Evolutionary conservation across 2,329 filamentous ascomycete species (phyloP).

Genomic region (Sphaerulina musiva): DNA sequence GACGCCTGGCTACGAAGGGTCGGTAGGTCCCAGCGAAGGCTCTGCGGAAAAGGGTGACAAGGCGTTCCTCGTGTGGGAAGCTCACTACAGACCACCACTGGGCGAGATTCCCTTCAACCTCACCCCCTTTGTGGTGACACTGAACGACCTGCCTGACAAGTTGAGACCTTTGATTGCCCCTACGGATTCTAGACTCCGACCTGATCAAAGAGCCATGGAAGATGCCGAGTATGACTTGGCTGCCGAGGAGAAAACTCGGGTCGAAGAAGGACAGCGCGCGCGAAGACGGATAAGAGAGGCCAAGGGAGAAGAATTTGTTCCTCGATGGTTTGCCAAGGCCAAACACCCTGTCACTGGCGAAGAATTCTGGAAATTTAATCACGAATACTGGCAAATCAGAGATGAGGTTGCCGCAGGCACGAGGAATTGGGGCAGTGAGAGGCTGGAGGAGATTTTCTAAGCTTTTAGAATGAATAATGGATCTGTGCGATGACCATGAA

Average conservation of each 20-base stretch:
- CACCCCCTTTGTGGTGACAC: slow-evolving; percentile 88
- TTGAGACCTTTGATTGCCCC: slow-evolving; percentile 72
- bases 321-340: slow-evolving; percentile 75
- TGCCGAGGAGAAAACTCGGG: slow-evolving; percentile 84
- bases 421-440: slow-evolving; percentile 54
- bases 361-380: slow-evolving; percentile 82
- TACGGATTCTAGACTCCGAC: slow-evolving; percentile 85
- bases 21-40: slow-evolving; percentile 49
- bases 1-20: slow-evolving; percentile 81
- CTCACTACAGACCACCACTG: slow-evolving; percentile 67
- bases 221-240: slow-evolving; percentile 95
- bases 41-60: slow-evolving; percentile 46
- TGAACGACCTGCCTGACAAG: slow-evolving; percentile 87
- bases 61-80: slow-evolving; percentile 90
- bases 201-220: slow-evolving; percentile 97
- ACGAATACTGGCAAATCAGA: slow-evolving; percentile 77
- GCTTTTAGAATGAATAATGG: background rate
- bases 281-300: slow-evolving; percentile 67
- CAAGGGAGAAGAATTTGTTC: slow-evolving; percentile 71
- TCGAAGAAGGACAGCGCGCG: slow-evolving; percentile 85
- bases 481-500: background rate
- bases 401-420: slow-evolving; percentile 58
- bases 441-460: slow-evolving; percentile 69
- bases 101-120: slow-evolving; percentile 81
- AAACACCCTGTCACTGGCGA: slow-evolving; percentile 76